Evolutionary conservation across 805 yeast species (phyloP).

Genomic region (Candida morakotiae): DNA sequence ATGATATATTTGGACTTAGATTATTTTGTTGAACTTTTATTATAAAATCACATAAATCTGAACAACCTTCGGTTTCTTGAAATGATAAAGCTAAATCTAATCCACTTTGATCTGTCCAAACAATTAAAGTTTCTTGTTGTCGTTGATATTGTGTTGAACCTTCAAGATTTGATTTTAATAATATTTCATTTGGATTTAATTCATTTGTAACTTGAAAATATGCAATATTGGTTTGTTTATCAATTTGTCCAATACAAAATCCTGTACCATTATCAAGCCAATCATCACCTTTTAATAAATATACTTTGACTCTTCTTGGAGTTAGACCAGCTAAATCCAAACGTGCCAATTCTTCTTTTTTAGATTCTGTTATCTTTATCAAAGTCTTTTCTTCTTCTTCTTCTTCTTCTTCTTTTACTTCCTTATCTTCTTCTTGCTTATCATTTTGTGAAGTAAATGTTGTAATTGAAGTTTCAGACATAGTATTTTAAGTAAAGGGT

Average conservation of each 20-base stretch:
- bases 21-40: constrained; percentile 57
- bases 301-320: constrained; percentile 88
- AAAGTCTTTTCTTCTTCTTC: background rate
- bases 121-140: constrained; percentile 90
- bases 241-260: constrained; percentile 70
- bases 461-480: constrained; percentile 1
- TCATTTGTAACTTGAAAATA: constrained; percentile 73
- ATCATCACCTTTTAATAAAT: constrained; percentile 69
- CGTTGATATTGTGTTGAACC: constrained; percentile 83
- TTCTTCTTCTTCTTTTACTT: background rate
- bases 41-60: constrained; percentile 75
- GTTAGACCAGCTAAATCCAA: constrained; percentile 10
- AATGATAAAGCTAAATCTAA: constrained; percentile 84
- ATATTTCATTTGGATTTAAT: constrained; percentile 49
- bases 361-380: constrained; percentile 1
- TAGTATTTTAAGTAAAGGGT: too few relatives aligned
- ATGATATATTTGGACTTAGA: constrained; percentile 60
- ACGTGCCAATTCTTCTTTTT: background rate
- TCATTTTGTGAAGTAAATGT: too few relatives aligned
- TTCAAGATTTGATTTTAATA: constrained; percentile 63
- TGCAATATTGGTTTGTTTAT: constrained; percentile 37
- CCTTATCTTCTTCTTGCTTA: too few relatives aligned
- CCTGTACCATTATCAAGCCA: constrained; percentile 97
- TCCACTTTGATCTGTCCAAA: constrained; percentile 81
- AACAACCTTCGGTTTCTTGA: constrained; percentile 89